phyloP scores from a whole-genome alignment of 495 filamentous ascomycete genomes.

The Hypoxylon cercidicola region DNA sequence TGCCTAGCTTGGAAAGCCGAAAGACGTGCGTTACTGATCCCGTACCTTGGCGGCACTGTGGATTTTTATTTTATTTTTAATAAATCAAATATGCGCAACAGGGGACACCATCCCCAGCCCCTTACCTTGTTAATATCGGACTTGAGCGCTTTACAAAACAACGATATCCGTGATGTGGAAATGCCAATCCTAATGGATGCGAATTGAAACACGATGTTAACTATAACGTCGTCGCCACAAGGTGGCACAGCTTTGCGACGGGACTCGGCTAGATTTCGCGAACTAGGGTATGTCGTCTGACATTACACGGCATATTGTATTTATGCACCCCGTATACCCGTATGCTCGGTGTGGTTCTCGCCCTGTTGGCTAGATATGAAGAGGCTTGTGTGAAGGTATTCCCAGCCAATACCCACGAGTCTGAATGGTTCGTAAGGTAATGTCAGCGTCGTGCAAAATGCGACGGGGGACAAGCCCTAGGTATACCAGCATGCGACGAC shows the following conservation, averaged over 20 bases:
- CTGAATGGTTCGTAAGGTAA: conserved; percentile 17
- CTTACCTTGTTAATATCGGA: too few species aligned
- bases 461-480: conserved; percentile 5
- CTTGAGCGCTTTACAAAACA: too few species aligned
- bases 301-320: conserved; percentile 27
- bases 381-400: conserved; percentile 22
- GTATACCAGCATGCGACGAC: conserved; percentile 2
- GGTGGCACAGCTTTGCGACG: conserved; percentile 15
- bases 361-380: conserved; percentile 2
- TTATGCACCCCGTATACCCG: conserved; percentile 22
- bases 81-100: too few species aligned
- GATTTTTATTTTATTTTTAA: not conserved
- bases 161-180: not conserved
- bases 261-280: conserved; percentile 24
- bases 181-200: conserved; percentile 15
- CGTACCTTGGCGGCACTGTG: conserved; percentile 1
- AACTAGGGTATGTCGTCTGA: conserved; percentile 8
- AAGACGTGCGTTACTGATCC: not conserved
- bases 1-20: conserved; percentile 31
- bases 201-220: not conserved
- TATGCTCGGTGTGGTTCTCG: conserved; percentile 22
- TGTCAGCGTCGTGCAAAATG: conserved; percentile 15
- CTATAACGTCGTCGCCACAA: conserved; percentile 13
- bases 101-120: too few species aligned
- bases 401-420: conserved; percentile 24